Evolutionary conservation across 768 basidiomycete genomes (phyloP), one percentile per base, ranked within the genome.

Genomic region (Collybia mongolica): DNA sequence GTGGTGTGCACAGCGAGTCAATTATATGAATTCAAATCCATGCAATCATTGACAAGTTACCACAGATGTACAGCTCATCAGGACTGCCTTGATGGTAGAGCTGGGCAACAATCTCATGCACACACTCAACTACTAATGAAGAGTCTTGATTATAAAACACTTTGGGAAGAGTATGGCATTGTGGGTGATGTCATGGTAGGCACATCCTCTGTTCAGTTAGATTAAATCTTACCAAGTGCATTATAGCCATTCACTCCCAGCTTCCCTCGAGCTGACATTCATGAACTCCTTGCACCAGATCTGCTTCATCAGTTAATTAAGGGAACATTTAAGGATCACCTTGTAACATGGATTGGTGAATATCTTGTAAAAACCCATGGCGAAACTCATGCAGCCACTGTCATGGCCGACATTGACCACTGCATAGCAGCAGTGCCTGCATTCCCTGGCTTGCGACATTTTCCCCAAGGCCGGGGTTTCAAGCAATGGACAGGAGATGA

Each of bases 401-500:
- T 73, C n/a, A 53, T 72, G 39, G 64, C 60, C 46, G 65, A 72
- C 32, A 71, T 70, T 50, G 67, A 72, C 44, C 55, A 55, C 1
- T 52, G 65, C 2, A 62, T 67, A 39, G 54, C 62, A 3, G 56
- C 55, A 0, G 53, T 60, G 1, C 57, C 56, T 22, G 15, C 44
- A 28, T 54, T 49, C 20, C 29, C 53, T 17, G 49, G 44, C 14
- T 28, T 53, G 15, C 7, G 52, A 2, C 38, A 53, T 0, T 69
- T 70, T 15, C 57, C 65, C 0, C 50, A 68, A 20, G 65, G 66
- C 0, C 43, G 51, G 0, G 51, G 52, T 1, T 68, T 69, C 42
- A 65, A 62, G 15, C 67, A 69, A 38, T 70, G 69, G 69, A 70
- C 66, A 0, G 59, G 68, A 6, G 46, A 69, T n/a, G 60, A 70